A percentile compares a stretch with the other conserved stretches of the same genome.
Conservation (phyloP, 228 moss, liverwort and hornwort genomes). For the Sphagnum magellanicum region DNA sequence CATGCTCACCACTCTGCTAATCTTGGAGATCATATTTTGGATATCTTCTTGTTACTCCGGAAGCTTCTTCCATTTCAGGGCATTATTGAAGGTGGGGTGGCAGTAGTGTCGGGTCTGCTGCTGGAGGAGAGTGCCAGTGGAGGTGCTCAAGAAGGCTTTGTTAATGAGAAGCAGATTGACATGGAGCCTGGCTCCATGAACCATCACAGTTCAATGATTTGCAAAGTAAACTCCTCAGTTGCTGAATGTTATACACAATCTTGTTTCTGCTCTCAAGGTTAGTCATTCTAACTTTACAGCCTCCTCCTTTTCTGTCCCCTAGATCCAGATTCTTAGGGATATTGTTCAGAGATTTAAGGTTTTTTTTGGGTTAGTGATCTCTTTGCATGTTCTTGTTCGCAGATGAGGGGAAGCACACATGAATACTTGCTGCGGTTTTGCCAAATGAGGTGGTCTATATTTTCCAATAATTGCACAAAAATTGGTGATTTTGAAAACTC, state of each 20-base stretch:
- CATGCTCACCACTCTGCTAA: constrained; percentile 52
- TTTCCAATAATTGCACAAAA: constrained; percentile 41
- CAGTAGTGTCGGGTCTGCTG: constrained; percentile 53
- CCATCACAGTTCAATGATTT: constrained; percentile 73
- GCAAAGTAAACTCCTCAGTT: constrained; percentile 73
- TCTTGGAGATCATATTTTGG: constrained; percentile 32
- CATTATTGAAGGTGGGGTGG: too few relatives aligned
- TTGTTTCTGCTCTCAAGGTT: constrained; percentile 90
- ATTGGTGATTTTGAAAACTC: constrained; percentile 96
- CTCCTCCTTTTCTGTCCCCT: too few relatives aligned
- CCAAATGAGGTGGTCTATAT: too few relatives aligned
- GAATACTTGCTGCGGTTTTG: too few relatives aligned
- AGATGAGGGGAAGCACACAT: too few relatives aligned
- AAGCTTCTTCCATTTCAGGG: too few relatives aligned
- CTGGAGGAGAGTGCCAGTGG: constrained; percentile 79
- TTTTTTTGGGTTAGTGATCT: too few relatives aligned
- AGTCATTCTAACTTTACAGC: not conserved
- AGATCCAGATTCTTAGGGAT: too few relatives aligned
- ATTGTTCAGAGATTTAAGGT: too few relatives aligned
- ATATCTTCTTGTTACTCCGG: too few relatives aligned
- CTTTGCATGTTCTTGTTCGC: too few relatives aligned
- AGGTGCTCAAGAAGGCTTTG: constrained; percentile 83
- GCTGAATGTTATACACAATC: constrained; percentile 69
- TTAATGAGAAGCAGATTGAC: constrained; percentile 89
- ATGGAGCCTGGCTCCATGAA: constrained; percentile 70